phyloP scores from a whole-genome alignment of 805 yeast species.

The Yarrowia keelungensis region DNA sequence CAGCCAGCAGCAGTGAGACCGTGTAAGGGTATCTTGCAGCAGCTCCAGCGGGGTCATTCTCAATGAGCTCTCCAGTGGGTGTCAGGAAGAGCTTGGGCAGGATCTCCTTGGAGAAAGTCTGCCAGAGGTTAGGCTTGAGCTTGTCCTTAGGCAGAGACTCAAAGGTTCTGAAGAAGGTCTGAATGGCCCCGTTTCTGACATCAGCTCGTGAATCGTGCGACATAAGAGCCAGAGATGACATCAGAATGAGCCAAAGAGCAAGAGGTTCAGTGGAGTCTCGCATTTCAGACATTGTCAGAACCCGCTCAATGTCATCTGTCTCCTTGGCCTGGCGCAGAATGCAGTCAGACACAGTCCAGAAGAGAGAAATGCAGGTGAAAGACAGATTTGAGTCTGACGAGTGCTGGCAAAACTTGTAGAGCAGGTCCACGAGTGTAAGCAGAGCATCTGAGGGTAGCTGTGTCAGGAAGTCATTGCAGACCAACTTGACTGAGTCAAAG shows the following conservation, averaged over 20 bases:
- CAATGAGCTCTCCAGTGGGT: conserved; percentile 21
- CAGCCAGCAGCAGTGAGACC: conserved; percentile 13
- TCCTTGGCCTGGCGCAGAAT: conserved; percentile 49
- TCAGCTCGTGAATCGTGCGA: conserved; percentile 73
- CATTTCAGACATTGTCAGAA: conserved; percentile 38
- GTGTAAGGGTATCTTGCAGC: conserved; percentile 32
- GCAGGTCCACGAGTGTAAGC: conserved; percentile 69
- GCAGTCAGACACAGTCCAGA: conserved; percentile 90
- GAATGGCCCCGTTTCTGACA: conserved; percentile 88
- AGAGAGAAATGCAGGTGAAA: conserved; percentile 87
- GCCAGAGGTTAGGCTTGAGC: conserved; percentile 26
- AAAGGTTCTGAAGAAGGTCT: conserved; percentile 82
- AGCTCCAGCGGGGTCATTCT: conserved; percentile 33
- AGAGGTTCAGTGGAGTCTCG: conserved; percentile 41
- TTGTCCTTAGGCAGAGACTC: conserved; percentile 51
- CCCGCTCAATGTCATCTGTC: conserved; percentile 43
- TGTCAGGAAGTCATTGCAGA: conserved; percentile 83
- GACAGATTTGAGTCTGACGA: conserved; percentile 80
- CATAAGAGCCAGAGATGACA: conserved; percentile 66
- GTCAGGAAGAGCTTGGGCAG: conserved; percentile 24
- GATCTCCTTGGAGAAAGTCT: conserved; percentile 22
- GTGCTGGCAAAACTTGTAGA: conserved; percentile 76
- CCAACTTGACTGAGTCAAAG: conserved; percentile 80
- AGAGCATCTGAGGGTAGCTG: conserved; percentile 72
- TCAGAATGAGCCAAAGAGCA: conserved; percentile 68